Base-by-base conservation (phyloP, 2,329 filamentous ascomycete species). In the Talaromyces sp. region DNA sequence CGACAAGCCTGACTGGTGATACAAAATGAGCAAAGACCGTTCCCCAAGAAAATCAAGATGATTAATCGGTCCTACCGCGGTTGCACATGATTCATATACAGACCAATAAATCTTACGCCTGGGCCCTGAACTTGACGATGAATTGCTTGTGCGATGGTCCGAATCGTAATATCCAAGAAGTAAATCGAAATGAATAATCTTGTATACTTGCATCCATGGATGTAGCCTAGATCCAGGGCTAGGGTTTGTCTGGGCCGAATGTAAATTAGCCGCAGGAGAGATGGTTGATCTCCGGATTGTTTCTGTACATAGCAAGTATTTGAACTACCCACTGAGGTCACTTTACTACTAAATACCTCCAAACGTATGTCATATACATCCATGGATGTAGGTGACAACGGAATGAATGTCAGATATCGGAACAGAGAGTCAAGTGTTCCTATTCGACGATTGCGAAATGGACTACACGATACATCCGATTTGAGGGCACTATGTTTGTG, bases 61-160 rank as follows among this genome's bases (percentile, higher is more conserved):
- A 56, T 56, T 56, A 37, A 56, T 56, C 52, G 33, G 52, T 56
- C 52, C 52, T 56, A 56, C 52, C 52, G 52, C 52, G 52, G 52
- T 56, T 56, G 52, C 52, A 56, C 52, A 56, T 56, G 52, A 56
- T 56, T 37, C n/a, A 11, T 39, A 19, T 19, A 22, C 52, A 56
- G n/a, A 39, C 52, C 33, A 56, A 56, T 56, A 33, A 14, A n/a
- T 37, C 13, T 24, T 11, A 39, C 19, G 6, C 19, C 31, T 39
- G 52, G 27, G 11, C 19, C n/a, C n/a, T 22, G n/a, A 56, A 22
- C 31, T 27, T 22, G 35, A 10, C 13, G 35, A 37, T 37, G 9
- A 37, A 37, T 37, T 37, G 35, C 9, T 11, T 39, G n/a, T 56
- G 33, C 33, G 52, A 56, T 56, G 33, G 33, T 33, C 33, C 52